Base-by-base conservation (phyloP, 257 asterid species). In the Przewalskia tangutica region DNA sequence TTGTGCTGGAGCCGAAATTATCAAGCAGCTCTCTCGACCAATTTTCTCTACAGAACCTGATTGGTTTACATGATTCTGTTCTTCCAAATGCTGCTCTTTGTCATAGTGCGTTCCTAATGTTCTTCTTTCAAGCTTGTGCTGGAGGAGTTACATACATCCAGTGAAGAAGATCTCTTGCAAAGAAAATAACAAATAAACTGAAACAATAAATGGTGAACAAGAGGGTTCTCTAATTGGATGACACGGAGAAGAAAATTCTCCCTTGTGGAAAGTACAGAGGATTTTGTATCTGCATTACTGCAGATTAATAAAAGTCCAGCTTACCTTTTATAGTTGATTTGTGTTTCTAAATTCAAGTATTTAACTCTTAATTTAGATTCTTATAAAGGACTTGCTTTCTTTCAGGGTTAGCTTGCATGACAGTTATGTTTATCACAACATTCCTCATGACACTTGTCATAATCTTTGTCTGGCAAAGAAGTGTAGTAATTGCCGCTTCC, bases 371-470 rank as follows among this genome's bases (percentile, higher is more conserved):
- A 12, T 48, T 23, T 82, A 23, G 53, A 75, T 14, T 81, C 38
- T 59, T 46, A 13, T 20, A 48, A 13, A 40, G 2, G 6, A 12
- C 38, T 67, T 82, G 56, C 18, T 81, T 38, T 46, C 84, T 86
- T 70, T 79, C 97, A 95, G 99, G 99, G 73, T 87, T 94, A 70
- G 97, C 99, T 79, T 97, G 97, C 84, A 95, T 90, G 97, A 89
- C 98, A 0, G 98, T 94, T 81, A 95, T 95, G 96, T 92, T 90
- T 83, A 91, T 95, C 44, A 94, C 99, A 11, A 93, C 99, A 68
- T 94, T 92, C 84, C 94, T 95, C 84, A 91, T 92, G 97, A 89
- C 99, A 20, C 94, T 95, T 8, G 93, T 93, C 16, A 92, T 95
- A 87, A 88, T 92, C 58, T 84, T 92, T 53, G 97, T 94, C 81